Percentiles rank a stretch among this genome's conserved stretches.
phyloP scores from a whole-genome alignment of 441 rosid genomes.

The Manihot esculenta region DNA sequence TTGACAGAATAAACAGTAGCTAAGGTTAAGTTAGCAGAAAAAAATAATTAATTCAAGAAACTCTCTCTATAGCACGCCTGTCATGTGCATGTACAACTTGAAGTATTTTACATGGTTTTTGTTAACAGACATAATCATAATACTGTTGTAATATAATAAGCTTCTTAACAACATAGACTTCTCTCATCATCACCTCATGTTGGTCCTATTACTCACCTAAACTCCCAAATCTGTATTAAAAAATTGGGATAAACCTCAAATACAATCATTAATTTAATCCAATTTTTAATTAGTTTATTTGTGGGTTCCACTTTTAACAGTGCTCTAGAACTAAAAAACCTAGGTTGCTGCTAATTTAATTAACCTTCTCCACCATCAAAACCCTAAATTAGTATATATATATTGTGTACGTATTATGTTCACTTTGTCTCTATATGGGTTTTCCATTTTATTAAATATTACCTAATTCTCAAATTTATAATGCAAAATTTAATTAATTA shows the following conservation, averaged over 20 bases:
- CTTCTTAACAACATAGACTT: background rate
- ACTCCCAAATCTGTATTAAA: background rate
- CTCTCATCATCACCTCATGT: background rate
- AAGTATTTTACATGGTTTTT: slow-evolving; percentile 10
- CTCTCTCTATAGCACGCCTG: background rate
- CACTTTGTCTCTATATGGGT: slow-evolving; percentile 7
- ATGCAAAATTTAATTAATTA: no score
- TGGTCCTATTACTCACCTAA: slow-evolving; percentile 11
- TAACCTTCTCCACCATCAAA: background rate
- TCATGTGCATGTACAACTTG: background rate
- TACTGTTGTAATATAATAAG: background rate
- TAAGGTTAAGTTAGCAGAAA: no score
- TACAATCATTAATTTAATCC: background rate
- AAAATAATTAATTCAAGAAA: no score
- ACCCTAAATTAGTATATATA: slow-evolving; percentile 7
- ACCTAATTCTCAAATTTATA: no score
- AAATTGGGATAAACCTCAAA: no score
- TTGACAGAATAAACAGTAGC: no score
- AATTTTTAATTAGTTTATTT: background rate
- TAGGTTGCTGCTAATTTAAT: background rate
- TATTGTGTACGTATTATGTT: slow-evolving; percentile 22
- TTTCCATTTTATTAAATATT: no score
- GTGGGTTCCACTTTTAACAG: slow-evolving; percentile 6
- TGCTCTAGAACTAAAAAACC: background rate
- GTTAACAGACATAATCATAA: slow-evolving; percentile 6